Percentiles rank a stretch among this genome's conserved stretches.
These are phyloP conservation scores for Coelastrella sp. DNA, from an alignment of 139 green algal species.

Conservation along the genomic window DNA sequence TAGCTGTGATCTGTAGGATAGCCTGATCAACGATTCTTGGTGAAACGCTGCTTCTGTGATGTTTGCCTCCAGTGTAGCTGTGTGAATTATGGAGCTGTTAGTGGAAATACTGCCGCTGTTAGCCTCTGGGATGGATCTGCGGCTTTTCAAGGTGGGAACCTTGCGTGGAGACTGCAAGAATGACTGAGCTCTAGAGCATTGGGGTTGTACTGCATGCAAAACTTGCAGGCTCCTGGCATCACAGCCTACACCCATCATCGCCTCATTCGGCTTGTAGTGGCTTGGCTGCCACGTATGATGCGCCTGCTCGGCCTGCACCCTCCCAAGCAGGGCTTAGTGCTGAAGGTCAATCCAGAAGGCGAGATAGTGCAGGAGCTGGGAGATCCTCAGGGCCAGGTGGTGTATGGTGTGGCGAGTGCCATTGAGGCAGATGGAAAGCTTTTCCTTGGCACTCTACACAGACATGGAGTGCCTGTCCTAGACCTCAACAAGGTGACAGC, in stretches of 20 bases:
- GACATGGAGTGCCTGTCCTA: neutral
- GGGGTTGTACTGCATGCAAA: neutral
- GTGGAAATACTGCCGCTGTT: too few species aligned
- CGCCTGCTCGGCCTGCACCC: neutral
- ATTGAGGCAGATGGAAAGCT: slow-evolving; percentile 2
- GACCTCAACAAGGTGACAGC: neutral
- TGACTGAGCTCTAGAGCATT: too few species aligned
- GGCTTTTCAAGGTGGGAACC: too few species aligned
- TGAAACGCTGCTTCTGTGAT: neutral
- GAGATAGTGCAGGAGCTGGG: neutral
- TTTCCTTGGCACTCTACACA: slow-evolving; percentile 10
- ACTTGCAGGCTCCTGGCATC: neutral
- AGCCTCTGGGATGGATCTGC: too few species aligned
- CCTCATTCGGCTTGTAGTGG: neutral
- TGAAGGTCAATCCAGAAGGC: slow-evolving; percentile 11
- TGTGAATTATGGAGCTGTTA: too few species aligned
- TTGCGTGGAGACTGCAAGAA: too few species aligned
- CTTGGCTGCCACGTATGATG: neutral
- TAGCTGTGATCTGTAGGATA: too few species aligned
- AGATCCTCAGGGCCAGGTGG: neutral
- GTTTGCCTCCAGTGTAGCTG: neutral
- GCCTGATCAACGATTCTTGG: too few species aligned
- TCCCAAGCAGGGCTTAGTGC: slow-evolving; percentile 5
- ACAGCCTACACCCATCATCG: neutral
- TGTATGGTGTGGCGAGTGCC: neutral